These are phyloP conservation scores for Hemisphaericaspora nanyangensis DNA, from an alignment of 805 yeast species.

Conservation along the genomic window DNA sequence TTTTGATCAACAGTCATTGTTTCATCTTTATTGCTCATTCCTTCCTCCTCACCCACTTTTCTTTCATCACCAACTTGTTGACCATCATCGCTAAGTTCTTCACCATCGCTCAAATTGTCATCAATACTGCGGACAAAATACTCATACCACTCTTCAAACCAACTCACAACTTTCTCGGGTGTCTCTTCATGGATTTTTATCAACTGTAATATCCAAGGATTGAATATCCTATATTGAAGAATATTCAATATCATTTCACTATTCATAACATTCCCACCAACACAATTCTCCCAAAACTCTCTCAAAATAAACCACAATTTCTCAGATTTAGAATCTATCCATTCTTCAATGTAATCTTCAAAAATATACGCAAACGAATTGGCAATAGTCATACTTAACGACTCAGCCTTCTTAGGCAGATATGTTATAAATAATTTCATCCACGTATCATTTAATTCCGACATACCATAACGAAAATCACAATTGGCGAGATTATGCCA, in stretches of 20 bases:
- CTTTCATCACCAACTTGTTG: background rate
- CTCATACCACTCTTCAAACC: constrained; percentile 28
- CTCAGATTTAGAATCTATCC: background rate
- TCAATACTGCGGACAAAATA: no score
- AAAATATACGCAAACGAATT: background rate
- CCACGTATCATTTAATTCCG: background rate
- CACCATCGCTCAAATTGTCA: no score
- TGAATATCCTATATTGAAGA: constrained; percentile 7
- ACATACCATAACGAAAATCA: no score
- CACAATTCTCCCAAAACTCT: no score
- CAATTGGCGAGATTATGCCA: no score
- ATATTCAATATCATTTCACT: background rate
- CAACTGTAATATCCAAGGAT: constrained; percentile 7
- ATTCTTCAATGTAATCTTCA: background rate
- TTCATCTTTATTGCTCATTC: background rate
- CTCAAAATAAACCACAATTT: no score
- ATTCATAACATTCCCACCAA: no score
- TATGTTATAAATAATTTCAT: background rate
- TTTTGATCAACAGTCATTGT: background rate
- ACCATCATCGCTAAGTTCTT: no score
- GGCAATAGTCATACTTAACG: background rate
- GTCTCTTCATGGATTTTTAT: background rate
- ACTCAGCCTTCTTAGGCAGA: background rate
- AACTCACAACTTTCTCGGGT: constrained; percentile 17
- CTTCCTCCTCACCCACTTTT: background rate